A percentile compares a stretch with the other conserved stretches of the same genome.
These are phyloP conservation scores for Leishmania mexicana DNA, from an alignment of 208 protist genomes.

Conservation along the genomic window DNA sequence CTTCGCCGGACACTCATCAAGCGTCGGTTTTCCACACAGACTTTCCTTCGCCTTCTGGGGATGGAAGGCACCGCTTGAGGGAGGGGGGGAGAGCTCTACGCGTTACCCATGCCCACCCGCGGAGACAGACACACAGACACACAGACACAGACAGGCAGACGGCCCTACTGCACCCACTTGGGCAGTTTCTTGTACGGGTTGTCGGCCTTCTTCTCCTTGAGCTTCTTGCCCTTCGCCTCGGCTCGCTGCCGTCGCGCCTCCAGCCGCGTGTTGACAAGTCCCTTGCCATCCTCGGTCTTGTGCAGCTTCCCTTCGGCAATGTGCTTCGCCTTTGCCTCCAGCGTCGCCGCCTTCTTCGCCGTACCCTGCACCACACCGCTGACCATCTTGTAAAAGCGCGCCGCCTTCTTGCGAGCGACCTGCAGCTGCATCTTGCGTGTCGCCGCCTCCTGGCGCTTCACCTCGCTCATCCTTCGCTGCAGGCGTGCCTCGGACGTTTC, in stretches of 20 bases:
- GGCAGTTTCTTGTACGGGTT: constrained; percentile 90
- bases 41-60: neutral
- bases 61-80: neutral
- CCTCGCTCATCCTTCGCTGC: constrained; percentile 68
- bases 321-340: constrained; percentile 82
- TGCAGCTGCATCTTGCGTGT: constrained; percentile 91
- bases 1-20: too few species aligned
- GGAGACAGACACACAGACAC: neutral
- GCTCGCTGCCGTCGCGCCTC: constrained; percentile 54
- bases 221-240: constrained; percentile 47
- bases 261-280: constrained; percentile 58
- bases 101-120: too few species aligned
- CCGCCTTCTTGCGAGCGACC: constrained; percentile 91
- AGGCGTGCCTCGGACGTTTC: constrained; percentile 61
- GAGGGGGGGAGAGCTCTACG: too few species aligned
- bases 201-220: constrained; percentile 62
- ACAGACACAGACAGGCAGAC: neutral
- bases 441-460: constrained; percentile 71
- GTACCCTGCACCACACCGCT: constrained; percentile 74
- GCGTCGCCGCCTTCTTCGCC: constrained; percentile 58
- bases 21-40: too few species aligned
- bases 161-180: constrained; percentile 81
- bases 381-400: constrained; percentile 91
- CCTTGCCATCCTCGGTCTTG: constrained; percentile 55
- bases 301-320: constrained; percentile 66